Evolutionary conservation across 2,329 filamentous ascomycete species (phyloP), one percentile per base, ranked within the genome.

Genomic region (Phyllosticta citriasiana): DNA sequence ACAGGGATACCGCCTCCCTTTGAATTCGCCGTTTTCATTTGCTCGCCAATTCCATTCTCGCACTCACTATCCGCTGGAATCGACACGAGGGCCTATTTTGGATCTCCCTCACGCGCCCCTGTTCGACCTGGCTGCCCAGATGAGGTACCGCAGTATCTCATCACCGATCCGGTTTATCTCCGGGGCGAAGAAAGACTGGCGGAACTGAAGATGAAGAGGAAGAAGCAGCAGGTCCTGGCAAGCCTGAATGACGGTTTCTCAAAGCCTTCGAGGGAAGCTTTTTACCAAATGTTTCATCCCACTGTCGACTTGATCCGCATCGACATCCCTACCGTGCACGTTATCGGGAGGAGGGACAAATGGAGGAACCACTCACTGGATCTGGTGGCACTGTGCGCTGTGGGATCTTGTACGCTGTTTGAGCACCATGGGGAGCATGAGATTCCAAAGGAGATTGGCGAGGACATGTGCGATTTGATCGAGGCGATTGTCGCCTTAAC

Each of bases 11-110:
- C 65, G 19, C 64, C 66, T 2, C 63, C 67, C 2, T 70, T 74
- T 61, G 67, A 68, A 35, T 72, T 71, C 53, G 72, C 72, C 14
- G 68, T 73, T 30, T 72, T 74, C 56, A 66, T 74, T 59, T 69
- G 68, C 62, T 67, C 69, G 2, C 58, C 70, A 6, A 67, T 69
- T n/a, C 70, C 69, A 2, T 71, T 72, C 30, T 47, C 53, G 3
- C 27, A 57, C 24, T 30, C 33, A n/a, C 51, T 47, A 4, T 14
- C 14, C 8, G 19, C 30, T 6, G 53, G 53, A 24, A 52, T 61
- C 19, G 30, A 57, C 54, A 19, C 33, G 53, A 30, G 53, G 4
- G 19, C 27, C 26, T 50, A 27, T 16, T 53, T 58, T 19, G 1
- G 19, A 56, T 35, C 27, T 24, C 10, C n/a, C 27, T 7, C n/a